Percentiles rank a stretch among this genome's conserved stretches.
Evolutionary conservation across 2,329 filamentous ascomycete species (phyloP).

Genomic region (Endoconidiophora polonica): DNA sequence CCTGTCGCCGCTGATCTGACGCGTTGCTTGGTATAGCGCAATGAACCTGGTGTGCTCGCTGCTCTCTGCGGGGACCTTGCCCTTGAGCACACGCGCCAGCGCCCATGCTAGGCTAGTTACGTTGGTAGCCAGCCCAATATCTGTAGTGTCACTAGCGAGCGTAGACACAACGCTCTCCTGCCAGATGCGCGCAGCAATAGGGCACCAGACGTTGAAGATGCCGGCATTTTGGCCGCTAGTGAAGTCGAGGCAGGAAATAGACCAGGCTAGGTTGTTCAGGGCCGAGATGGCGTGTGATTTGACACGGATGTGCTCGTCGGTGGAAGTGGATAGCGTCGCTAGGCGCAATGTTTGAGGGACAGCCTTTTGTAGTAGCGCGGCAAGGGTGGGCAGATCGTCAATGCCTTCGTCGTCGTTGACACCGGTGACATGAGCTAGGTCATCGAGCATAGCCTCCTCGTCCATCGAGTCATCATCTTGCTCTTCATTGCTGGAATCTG

Average conservation of each 20-base stretch:
- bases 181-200: conserved; percentile 40
- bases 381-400: conserved; percentile 37
- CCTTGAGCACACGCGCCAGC: conserved; percentile 34
- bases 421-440: conserved; percentile 48
- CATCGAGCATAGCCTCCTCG: conserved; percentile 40
- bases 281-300: conserved; percentile 40
- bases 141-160: conserved; percentile 42
- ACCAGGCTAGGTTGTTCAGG: conserved; percentile 53
- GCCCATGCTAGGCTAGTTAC: conserved; percentile 52
- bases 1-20: conserved; percentile 15
- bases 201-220: conserved; percentile 37
- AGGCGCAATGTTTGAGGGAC: conserved; percentile 34
- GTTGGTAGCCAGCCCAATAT: conserved; percentile 44
- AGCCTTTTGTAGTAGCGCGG: conserved; percentile 28
- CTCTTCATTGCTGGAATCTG: conserved; percentile 22
- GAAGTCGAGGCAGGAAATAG: conserved; percentile 44
- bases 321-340: conserved; percentile 23
- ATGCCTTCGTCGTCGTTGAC: conserved; percentile 23
- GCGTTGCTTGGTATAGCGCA: conserved; percentile 43
- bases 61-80: conserved; percentile 15
- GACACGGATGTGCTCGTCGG: conserved; percentile 28
- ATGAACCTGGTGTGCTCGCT: conserved; percentile 48
- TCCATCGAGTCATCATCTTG: conserved; percentile 36
- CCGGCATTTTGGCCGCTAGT: conserved; percentile 33
- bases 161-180: conserved; percentile 36